phyloP scores from a whole-genome alignment of 1,139 yeast species.

The Geotrichum europaeum region DNA sequence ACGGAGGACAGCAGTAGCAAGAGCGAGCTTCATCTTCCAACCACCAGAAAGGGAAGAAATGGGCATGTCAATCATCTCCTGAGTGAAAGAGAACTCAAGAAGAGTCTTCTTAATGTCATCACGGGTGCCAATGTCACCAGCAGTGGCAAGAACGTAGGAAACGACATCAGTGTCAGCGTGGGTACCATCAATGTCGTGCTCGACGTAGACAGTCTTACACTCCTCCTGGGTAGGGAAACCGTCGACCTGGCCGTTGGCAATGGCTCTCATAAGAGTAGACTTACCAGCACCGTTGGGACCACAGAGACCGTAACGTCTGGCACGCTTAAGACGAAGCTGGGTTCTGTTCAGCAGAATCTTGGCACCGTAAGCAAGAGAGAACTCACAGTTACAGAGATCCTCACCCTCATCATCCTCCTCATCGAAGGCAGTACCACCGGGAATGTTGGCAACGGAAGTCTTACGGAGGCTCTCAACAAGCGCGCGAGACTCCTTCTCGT shows the following conservation, averaged over 20 bases:
- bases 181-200: slow-evolving; percentile 98
- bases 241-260: slow-evolving; percentile 99
- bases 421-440: slow-evolving; percentile 90
- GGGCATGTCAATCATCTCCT: slow-evolving; percentile 86
- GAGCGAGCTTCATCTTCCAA: slow-evolving; percentile 99
- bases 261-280: slow-evolving; percentile 99
- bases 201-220: slow-evolving; percentile 98
- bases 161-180: slow-evolving; percentile 92
- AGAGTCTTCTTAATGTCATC: slow-evolving; percentile 63
- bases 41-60: slow-evolving; percentile 98
- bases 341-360: slow-evolving; percentile 99
- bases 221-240: slow-evolving; percentile 99
- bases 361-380: slow-evolving; percentile 99
- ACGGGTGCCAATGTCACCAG: slow-evolving; percentile 54
- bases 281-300: slow-evolving; percentile 99
- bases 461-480: slow-evolving; percentile 92
- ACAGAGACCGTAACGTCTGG: slow-evolving; percentile 99
- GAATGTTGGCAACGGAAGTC: slow-evolving; percentile 96
- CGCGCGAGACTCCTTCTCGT: slow-evolving; percentile 86
- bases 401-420: slow-evolving; percentile 99
- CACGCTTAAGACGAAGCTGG: slow-evolving; percentile 98
- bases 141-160: slow-evolving; percentile 81
- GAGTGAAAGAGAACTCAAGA: slow-evolving; percentile 84
- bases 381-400: slow-evolving; percentile 99
- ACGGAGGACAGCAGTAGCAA: slow-evolving; percentile 98